Base-by-base conservation (phyloP, 2,329 filamentous ascomycete genomes). In the Davidsoniella virescens region DNA sequence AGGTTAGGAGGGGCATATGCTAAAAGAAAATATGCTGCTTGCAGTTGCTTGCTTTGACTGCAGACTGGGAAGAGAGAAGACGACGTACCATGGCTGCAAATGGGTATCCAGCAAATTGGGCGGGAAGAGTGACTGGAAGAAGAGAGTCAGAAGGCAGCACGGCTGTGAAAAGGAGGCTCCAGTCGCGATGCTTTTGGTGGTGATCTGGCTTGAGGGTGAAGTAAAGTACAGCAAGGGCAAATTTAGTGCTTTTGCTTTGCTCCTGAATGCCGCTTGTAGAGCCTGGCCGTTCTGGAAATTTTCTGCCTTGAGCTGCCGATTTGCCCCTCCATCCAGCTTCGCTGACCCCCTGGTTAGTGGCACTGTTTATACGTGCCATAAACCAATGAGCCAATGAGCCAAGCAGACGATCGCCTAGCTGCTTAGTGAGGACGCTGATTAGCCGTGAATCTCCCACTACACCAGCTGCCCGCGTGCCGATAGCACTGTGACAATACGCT, bases 1-100 rank as follows among this genome's bases (percentile, higher is more conserved):
- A 29, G 42, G 47, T 52, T 52, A 52, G 51, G 47, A 52, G 48
- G 52, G 49, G 45, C 52, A 44, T 23, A 38, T 52, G 41, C 46
- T 42, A 40, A 44, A 23, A 37, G 16, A 20, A 14, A 26, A 17
- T 7, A 12, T 37, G 46, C 37, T 33, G n/a, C 26, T 43, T 18
- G 7, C 5, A 12, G 41, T 12, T 23, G 41, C 14, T 16, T 43
- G 14, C 18, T 43, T 42, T 36, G 39, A 29, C 17, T 43, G 33
- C 16, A 45, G 8, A 18, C 40, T n/a, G 36, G 18, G 12, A 16
- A 16, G n/a, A 29, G 25, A 9, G 25, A 16, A 38, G 33, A 41
- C 23, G 18, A 52, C 51, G 36, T 29, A 52, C 51, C 51, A 52
- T 52, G 43, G 36, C 51, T 52, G 38, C 38, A 50, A 47, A 43